Conservation (phyloP, 352 stramenopile genomes). For the Phytophthora tentaculata region DNA sequence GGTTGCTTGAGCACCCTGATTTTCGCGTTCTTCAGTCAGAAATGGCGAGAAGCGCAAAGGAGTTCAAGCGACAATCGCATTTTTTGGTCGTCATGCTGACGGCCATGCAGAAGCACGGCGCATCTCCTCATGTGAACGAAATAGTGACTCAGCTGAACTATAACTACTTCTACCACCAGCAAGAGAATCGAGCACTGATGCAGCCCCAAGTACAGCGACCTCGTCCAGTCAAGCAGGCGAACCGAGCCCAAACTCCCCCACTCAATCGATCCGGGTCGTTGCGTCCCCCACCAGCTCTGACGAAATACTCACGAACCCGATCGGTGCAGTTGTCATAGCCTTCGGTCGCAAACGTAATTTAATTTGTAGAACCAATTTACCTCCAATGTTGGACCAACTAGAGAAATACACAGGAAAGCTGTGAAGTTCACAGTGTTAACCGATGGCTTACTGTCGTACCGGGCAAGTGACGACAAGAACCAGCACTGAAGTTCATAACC, state of each 20-base stretch:
- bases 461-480: too few species aligned
- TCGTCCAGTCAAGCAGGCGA: conserved; percentile 2
- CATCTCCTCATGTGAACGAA: conserved; percentile 71
- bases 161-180: conserved; percentile 72
- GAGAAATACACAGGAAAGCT: too few species aligned
- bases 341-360: neutral
- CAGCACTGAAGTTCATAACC: too few species aligned
- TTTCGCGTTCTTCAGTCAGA: conserved; percentile 39
- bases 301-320: conserved; percentile 18
- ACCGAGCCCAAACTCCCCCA: neutral
- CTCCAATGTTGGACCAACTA: too few species aligned
- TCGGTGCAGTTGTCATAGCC: conserved; percentile 15
- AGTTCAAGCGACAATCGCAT: conserved; percentile 71
- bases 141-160: conserved; percentile 79
- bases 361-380: neutral
- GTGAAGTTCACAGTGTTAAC: too few species aligned
- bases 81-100: conserved; percentile 79
- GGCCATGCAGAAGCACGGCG: conserved; percentile 74
- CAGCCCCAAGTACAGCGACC: conserved; percentile 4
- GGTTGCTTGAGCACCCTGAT: conserved; percentile 29
- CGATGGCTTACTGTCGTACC: too few species aligned
- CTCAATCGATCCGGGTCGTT: conserved; percentile 29
- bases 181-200: conserved; percentile 29
- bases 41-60: conserved; percentile 47
- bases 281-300: conserved; percentile 16